Evolutionary conservation across 345 rosid species (phyloP).

Genomic region (Boechera divaricarpa): DNA sequence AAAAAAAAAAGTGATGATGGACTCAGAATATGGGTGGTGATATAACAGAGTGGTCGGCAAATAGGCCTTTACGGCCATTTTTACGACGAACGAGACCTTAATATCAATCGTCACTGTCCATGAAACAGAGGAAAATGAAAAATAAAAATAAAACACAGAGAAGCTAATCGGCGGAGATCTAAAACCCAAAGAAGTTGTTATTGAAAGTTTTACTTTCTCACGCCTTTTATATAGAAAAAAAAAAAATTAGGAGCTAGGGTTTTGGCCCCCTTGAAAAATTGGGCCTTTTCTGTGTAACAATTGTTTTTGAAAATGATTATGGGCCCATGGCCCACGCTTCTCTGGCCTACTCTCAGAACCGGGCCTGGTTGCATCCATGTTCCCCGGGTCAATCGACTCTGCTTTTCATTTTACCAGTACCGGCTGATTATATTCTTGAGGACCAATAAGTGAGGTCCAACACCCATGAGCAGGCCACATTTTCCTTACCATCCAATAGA

Average conservation of each 20-base stretch:
- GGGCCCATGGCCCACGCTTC: too few relatives aligned
- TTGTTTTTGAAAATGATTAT: too few relatives aligned
- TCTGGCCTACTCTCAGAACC: too few relatives aligned
- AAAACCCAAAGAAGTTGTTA: neutral
- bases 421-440: too few relatives aligned
- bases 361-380: too few relatives aligned
- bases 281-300: too few relatives aligned
- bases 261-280: neutral
- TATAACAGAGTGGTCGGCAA: constrained; percentile 98
- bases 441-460: too few relatives aligned
- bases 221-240: constrained; percentile 8
- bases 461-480: too few relatives aligned
- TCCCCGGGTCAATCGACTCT: too few relatives aligned
- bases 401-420: too few relatives aligned
- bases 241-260: constrained; percentile 22
- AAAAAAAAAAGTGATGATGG: constrained; percentile 27
- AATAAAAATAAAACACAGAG: neutral
- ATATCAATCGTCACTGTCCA: constrained; percentile 76
- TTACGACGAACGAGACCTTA: constrained; percentile 99
- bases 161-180: constrained; percentile 6
- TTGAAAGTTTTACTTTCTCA: neutral
- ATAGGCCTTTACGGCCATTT: constrained; percentile 60
- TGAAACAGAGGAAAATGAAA: neutral
- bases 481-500: too few relatives aligned
- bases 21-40: constrained; percentile 99